phyloP scores from a whole-genome alignment of 2,329 filamentous ascomycete species.

The Calonectria hongkongensis region DNA sequence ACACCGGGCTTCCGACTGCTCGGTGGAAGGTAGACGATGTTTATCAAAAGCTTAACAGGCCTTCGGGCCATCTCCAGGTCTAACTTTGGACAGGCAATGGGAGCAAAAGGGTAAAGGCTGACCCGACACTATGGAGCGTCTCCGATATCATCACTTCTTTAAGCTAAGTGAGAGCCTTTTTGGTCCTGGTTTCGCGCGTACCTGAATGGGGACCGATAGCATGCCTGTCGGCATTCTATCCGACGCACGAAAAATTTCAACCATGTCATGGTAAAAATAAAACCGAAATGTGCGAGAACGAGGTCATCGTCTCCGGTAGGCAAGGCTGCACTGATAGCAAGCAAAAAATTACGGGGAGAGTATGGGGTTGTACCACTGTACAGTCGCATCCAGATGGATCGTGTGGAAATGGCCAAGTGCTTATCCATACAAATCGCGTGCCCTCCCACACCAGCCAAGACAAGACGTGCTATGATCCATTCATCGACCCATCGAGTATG shows the following conservation, averaged over 20 bases:
- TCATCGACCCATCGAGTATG: constrained; percentile 21
- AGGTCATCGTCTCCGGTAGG: constrained; percentile 8
- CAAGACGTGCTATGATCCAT: constrained; percentile 24
- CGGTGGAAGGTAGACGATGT: constrained; percentile 24
- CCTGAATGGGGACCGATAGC: constrained; percentile 5
- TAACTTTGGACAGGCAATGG: constrained; percentile 14
- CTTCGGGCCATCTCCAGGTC: constrained; percentile 25
- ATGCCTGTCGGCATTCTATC: constrained; percentile 16
- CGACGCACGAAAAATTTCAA: not conserved
- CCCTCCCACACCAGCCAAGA: constrained; percentile 7
- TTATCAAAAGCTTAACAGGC: constrained; percentile 33
- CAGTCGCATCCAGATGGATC: constrained; percentile 24
- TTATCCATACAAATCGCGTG: constrained; percentile 35
- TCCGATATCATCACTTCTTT: constrained; percentile 35
- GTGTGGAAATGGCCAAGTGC: constrained; percentile 31
- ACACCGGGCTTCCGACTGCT: constrained; percentile 10
- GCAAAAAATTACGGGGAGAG: constrained; percentile 25
- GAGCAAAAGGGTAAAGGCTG: constrained; percentile 26
- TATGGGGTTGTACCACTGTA: constrained; percentile 31
- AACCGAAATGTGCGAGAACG: not conserved
- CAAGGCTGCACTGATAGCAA: constrained; percentile 10
- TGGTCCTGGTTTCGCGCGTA: not conserved
- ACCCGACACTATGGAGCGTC: constrained; percentile 42
- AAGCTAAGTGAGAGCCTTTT: not conserved
- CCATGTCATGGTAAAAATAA: not conserved